A percentile compares a stretch with the other conserved stretches of the same genome.
These are phyloP conservation scores for Fonsecaea multimorphosa DNA, from an alignment of 2,329 filamentous ascomycete species.

Conservation along the genomic window DNA sequence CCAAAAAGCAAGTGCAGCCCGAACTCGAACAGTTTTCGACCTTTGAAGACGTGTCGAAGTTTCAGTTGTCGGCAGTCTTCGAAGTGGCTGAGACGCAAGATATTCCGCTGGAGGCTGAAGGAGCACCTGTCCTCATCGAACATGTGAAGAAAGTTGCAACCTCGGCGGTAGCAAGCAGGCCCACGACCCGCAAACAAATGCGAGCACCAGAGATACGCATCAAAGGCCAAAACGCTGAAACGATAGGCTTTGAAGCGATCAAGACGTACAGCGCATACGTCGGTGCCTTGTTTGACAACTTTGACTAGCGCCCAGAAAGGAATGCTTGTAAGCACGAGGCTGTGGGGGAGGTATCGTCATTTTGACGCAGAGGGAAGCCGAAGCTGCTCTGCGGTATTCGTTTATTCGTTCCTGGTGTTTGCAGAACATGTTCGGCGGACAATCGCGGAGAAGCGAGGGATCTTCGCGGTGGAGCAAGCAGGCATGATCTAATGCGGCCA, in stretches of 20 bases:
- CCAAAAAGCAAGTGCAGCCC: background rate
- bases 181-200: background rate
- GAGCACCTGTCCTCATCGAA: slow-evolving; percentile 4
- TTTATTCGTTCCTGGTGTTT: background rate
- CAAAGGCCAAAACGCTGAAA: slow-evolving; percentile 1
- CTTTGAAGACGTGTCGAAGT: slow-evolving; percentile 7
- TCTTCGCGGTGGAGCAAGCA: background rate
- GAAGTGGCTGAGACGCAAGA: slow-evolving; percentile 7
- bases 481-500: slow-evolving; percentile 11
- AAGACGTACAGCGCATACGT: slow-evolving; percentile 16
- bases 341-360: background rate
- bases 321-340: background rate
- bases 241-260: slow-evolving; percentile 6
- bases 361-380: background rate
- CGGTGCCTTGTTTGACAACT: slow-evolving; percentile 20
- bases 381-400: background rate
- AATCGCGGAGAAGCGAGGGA: slow-evolving; percentile 13
- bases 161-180: background rate
- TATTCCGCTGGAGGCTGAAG: background rate
- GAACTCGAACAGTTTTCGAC: slow-evolving; percentile 16
- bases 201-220: slow-evolving; percentile 13
- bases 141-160: slow-evolving; percentile 5
- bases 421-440: background rate
- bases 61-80: slow-evolving; percentile 15
- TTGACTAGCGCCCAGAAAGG: slow-evolving; percentile 6